Evolutionary conservation across 495 filamentous ascomycete species (phyloP).

Genomic region (Podospora australis): DNA sequence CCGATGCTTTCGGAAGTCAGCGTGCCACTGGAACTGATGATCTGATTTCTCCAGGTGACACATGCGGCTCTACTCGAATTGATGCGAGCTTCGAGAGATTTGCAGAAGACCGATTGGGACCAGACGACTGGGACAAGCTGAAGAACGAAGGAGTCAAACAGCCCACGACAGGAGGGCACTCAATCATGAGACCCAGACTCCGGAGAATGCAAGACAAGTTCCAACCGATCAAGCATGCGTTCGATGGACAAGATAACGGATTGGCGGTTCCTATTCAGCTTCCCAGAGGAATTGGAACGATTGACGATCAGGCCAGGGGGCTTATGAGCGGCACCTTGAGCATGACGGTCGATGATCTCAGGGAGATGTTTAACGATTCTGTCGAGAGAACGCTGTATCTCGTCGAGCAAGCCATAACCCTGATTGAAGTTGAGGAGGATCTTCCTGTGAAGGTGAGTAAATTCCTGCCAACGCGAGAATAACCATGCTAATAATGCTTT

Average conservation of each 20-base stretch:
- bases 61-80: slow-evolving; percentile 27
- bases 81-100: slow-evolving; percentile 21
- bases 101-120: slow-evolving; percentile 12
- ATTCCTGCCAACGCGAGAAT: background rate
- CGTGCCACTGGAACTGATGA: too few relatives aligned
- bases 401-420: slow-evolving; percentile 14
- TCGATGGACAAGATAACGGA: slow-evolving; percentile 17
- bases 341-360: slow-evolving; percentile 18
- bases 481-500: background rate
- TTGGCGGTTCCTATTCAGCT: slow-evolving; percentile 13
- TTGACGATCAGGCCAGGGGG: slow-evolving; percentile 8
- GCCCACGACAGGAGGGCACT: slow-evolving; percentile 14
- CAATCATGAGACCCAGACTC: slow-evolving; percentile 18
- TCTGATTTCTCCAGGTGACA: slow-evolving; percentile 12
- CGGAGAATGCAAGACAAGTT: slow-evolving; percentile 22
- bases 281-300: slow-evolving; percentile 12
- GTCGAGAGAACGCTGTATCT: slow-evolving; percentile 21
- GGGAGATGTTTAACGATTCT: slow-evolving; percentile 14
- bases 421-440: slow-evolving; percentile 16
- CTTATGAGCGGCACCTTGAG: slow-evolving; percentile 16
- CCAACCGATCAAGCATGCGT: slow-evolving; percentile 24
- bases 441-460: slow-evolving; percentile 15
- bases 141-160: slow-evolving; percentile 10
- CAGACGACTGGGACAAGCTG: slow-evolving; percentile 17
- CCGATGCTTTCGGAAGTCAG: background rate